Evolutionary conservation across 1,284 basidiomycete genomes (phyloP).

Genomic region (Cutaneotrichosporon dermatis): DNA sequence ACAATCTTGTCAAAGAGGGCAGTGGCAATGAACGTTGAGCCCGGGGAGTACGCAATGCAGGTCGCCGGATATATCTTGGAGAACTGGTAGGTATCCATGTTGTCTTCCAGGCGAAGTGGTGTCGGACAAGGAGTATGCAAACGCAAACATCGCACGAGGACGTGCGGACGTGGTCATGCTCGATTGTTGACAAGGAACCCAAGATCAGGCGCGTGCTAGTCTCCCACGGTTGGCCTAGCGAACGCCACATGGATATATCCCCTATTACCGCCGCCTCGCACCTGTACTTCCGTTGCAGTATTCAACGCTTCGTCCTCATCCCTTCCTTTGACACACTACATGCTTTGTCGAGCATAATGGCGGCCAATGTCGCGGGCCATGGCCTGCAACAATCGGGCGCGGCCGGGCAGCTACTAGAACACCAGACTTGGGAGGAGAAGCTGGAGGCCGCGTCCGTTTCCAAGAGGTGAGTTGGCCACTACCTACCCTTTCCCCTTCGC

Average conservation of each 20-base stretch:
- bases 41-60: slow-evolving; percentile 39
- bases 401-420: slow-evolving; percentile 17
- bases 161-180: too few relatives aligned
- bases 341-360: slow-evolving; percentile 12
- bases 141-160: too few relatives aligned
- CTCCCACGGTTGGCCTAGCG: too few relatives aligned
- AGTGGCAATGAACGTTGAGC: slow-evolving; percentile 46
- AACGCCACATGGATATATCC: too few relatives aligned
- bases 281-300: too few relatives aligned
- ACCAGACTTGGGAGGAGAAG: slow-evolving; percentile 49
- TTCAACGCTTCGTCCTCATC: not conserved
- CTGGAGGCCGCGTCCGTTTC: slow-evolving; percentile 51
- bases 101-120: too few relatives aligned
- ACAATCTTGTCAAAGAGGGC: slow-evolving; percentile 32
- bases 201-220: too few relatives aligned
- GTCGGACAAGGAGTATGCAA: too few relatives aligned
- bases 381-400: slow-evolving; percentile 5
- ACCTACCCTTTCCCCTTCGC: slow-evolving; percentile 10
- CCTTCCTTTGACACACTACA: slow-evolving; percentile 2
- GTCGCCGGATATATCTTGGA: slow-evolving; percentile 31
- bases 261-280: too few relatives aligned
- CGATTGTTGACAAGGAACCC: too few relatives aligned
- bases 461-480: slow-evolving; percentile 51
- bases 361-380: slow-evolving; percentile 12
- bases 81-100: slow-evolving; percentile 43